These are phyloP conservation scores for Limonomyces culmigenus DNA, from an alignment of 1,284 basidiomycete genomes.

Conservation along the genomic window DNA sequence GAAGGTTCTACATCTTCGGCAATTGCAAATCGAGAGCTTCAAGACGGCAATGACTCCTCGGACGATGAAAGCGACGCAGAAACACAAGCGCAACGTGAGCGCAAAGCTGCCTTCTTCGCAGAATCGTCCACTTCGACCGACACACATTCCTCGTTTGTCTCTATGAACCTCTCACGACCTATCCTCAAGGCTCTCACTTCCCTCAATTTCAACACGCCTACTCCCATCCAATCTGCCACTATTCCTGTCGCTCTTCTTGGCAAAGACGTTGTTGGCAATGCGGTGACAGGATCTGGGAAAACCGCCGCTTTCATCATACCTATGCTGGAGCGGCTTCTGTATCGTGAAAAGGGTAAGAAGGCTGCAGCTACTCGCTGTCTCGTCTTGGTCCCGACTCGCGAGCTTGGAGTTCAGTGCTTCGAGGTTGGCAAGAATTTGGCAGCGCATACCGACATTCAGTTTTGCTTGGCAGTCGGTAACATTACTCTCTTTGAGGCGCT, in stretches of 20 bases:
- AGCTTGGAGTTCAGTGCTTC: slow-evolving; percentile 96
- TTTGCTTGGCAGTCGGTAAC: slow-evolving; percentile 79
- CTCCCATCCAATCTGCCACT: slow-evolving; percentile 87
- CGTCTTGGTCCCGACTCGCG: slow-evolving; percentile 89
- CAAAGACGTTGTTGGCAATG: slow-evolving; percentile 96
- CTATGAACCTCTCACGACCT: slow-evolving; percentile 82
- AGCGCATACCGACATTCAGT: slow-evolving; percentile 75
- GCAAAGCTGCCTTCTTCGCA: slow-evolving; percentile 79
- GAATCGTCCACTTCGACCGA: slow-evolving; percentile 30
- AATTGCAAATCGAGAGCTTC: slow-evolving; percentile 19
- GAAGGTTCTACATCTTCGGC: too few species aligned
- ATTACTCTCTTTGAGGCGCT: slow-evolving; percentile 81
- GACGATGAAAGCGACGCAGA: slow-evolving; percentile 44
- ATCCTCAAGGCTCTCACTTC: slow-evolving; percentile 75
- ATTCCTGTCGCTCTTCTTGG: slow-evolving; percentile 88
- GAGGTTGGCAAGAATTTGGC: slow-evolving; percentile 82
- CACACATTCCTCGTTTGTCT: slow-evolving; percentile 53
- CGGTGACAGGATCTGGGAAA: slow-evolving; percentile 95
- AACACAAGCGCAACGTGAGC: slow-evolving; percentile 55
- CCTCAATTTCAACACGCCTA: slow-evolving; percentile 73
- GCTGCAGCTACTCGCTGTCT: slow-evolving; percentile 89
- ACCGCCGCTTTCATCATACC: slow-evolving; percentile 96
- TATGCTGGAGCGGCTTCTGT: slow-evolving; percentile 93
- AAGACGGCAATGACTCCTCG: slow-evolving; percentile 21
- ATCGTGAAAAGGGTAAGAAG: slow-evolving; percentile 80